Evolutionary conservation across 768 basidiomycete genomes (phyloP).

Genomic region (Hygrocybe punicea): DNA sequence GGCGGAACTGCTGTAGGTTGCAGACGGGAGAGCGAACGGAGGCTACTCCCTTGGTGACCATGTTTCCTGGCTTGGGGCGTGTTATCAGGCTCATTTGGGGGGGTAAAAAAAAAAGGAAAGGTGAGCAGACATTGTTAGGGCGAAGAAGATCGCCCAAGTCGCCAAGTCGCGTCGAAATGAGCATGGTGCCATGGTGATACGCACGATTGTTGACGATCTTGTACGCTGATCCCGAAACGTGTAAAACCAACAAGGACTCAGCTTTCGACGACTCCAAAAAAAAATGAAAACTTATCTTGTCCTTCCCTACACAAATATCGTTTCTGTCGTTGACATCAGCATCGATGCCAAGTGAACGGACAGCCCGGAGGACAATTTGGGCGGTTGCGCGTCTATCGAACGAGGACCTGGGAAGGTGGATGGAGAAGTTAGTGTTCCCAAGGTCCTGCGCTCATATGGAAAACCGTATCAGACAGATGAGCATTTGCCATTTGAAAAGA

Average conservation of each 20-base stretch:
- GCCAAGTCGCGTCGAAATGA: conserved; percentile 76
- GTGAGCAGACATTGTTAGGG: conserved; percentile 51
- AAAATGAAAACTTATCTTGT: conserved; percentile 73
- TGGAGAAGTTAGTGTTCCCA: conserved; percentile 96
- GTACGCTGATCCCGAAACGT: conserved; percentile 98
- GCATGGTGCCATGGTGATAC: conserved; percentile 99
- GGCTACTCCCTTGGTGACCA: conserved; percentile 81
- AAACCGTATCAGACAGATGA: neutral
- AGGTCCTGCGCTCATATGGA: conserved; percentile 59
- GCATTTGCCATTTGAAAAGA: neutral
- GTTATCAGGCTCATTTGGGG: no score
- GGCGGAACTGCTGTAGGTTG: conserved; percentile 62
- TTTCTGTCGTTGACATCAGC: conserved; percentile 86
- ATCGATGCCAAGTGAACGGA: conserved; percentile 69
- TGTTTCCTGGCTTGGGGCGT: conserved; percentile 54
- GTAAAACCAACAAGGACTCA: conserved; percentile 7
- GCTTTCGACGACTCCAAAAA: neutral
- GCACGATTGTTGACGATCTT: conserved; percentile 88
- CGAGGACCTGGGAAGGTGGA: conserved; percentile 75
- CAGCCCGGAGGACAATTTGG: conserved; percentile 70
- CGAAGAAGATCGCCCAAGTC: conserved; percentile 67
- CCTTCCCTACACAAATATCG: conserved; percentile 77
- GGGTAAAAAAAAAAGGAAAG: neutral
- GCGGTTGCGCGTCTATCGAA: conserved; percentile 82
- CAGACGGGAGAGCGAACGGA: conserved; percentile 92